These are phyloP conservation scores for Acer negundo DNA, from an alignment of 345 rosid genomes.

Conservation along the genomic window DNA sequence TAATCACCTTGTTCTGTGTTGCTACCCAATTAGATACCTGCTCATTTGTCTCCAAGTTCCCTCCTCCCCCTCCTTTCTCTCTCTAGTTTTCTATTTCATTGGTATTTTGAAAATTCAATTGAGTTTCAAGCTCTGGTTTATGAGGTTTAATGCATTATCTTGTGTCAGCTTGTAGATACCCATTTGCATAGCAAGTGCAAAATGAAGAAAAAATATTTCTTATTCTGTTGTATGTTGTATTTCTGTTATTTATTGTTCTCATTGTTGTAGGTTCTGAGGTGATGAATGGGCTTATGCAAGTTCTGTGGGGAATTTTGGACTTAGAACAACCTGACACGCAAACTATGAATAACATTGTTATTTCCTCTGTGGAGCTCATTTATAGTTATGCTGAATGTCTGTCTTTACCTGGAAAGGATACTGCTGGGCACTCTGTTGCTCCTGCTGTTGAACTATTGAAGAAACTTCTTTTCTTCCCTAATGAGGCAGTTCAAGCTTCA, in stretches of 20 bases:
- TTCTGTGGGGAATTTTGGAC: constrained; percentile 97
- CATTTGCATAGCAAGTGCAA: neutral
- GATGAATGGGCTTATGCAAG: constrained; percentile 91
- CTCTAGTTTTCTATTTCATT: too few species aligned
- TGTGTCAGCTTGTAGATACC: too few species aligned
- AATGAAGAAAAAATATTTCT: neutral
- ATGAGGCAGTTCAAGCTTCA: constrained; percentile 88
- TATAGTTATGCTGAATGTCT: constrained; percentile 97
- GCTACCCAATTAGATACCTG: too few species aligned
- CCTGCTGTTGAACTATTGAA: constrained; percentile 84
- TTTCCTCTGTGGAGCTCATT: constrained; percentile 90
- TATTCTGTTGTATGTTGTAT: neutral
- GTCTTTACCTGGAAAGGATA: constrained; percentile 75
- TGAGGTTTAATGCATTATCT: too few species aligned
- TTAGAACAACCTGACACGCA: constrained; percentile 89
- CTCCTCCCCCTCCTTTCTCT: too few species aligned
- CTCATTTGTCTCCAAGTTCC: too few species aligned
- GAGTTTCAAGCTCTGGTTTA: too few species aligned
- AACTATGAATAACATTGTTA: constrained; percentile 85
- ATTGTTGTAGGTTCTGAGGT: constrained; percentile 71
- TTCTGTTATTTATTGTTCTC: constrained; percentile 27
- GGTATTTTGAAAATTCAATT: too few species aligned
- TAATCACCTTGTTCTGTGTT: too few species aligned
- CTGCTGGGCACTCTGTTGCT: constrained; percentile 65
- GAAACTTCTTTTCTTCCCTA: constrained; percentile 78